A percentile compares a stretch with the other conserved stretches of the same genome.
These are phyloP conservation scores for Decorospora gaudefroyi DNA, from an alignment of 2,329 filamentous ascomycete species.

Conservation along the genomic window DNA sequence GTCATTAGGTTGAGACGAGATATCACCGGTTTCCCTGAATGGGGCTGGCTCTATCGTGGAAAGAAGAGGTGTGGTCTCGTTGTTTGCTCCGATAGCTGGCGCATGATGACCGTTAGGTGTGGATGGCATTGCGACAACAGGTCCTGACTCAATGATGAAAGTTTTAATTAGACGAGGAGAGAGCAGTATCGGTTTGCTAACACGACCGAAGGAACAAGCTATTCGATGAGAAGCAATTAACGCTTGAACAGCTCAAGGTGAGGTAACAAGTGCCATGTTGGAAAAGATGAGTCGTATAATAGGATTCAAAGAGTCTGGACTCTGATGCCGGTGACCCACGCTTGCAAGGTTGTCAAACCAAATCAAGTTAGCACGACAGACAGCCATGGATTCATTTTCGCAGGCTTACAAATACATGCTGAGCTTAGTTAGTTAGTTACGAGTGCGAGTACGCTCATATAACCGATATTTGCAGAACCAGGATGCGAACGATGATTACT, in stretches of 20 bases:
- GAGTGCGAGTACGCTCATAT: too few relatives aligned
- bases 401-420: not conserved
- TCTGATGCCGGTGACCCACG: not conserved
- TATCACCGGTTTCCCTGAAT: conserved; percentile 15
- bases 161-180: too few relatives aligned
- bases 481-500: too few relatives aligned
- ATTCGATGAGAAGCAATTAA: too few relatives aligned
- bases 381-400: not conserved
- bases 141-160: too few relatives aligned
- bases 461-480: too few relatives aligned
- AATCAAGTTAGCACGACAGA: not conserved
- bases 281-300: not conserved
- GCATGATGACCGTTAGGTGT: conserved; percentile 1
- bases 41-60: conserved; percentile 22
- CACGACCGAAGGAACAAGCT: too few relatives aligned
- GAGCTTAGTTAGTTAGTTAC: not conserved
- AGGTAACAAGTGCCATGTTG: not conserved
- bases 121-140: conserved; percentile 4
- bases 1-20: not conserved
- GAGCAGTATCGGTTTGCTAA: too few relatives aligned
- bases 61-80: conserved; percentile 41
- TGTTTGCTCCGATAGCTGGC: conserved; percentile 5
- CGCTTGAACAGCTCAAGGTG: too few relatives aligned
- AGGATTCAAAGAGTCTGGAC: too few relatives aligned
- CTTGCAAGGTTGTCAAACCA: conserved; percentile 10